Evolutionary conservation across 2,329 filamentous ascomycete genomes (phyloP).

Genomic region (Colletotrichum paranaense): DNA sequence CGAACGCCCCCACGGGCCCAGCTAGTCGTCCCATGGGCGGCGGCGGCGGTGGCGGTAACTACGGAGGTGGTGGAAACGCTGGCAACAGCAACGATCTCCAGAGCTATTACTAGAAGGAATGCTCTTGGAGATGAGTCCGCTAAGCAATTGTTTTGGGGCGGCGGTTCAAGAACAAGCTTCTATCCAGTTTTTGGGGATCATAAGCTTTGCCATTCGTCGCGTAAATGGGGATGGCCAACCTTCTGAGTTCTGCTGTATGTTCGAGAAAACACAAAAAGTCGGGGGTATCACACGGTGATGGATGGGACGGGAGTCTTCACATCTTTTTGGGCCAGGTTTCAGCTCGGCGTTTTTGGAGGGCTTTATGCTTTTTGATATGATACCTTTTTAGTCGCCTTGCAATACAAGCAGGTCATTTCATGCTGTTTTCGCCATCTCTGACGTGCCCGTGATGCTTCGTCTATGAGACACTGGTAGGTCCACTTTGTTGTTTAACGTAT

Average conservation of each 20-base stretch:
- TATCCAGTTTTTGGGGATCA: not conserved
- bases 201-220: not conserved
- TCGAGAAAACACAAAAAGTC: not conserved
- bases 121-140: not conserved
- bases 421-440: not conserved
- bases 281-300: not conserved
- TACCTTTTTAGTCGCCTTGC: conserved; percentile 26
- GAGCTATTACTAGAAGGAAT: conserved; percentile 49
- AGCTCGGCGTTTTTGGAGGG: conserved; percentile 29
- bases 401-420: not conserved
- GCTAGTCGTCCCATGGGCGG: conserved; percentile 38
- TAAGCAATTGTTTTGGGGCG: not conserved
- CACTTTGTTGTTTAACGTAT: not conserved
- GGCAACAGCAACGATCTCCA: conserved; percentile 49
- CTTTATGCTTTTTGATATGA: conserved; percentile 26
- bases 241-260: too few species aligned
- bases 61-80: conserved; percentile 26
- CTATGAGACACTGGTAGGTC: too few species aligned
- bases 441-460: too few species aligned
- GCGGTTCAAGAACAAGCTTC: not conserved
- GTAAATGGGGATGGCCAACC: too few species aligned
- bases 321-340: not conserved
- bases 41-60: conserved; percentile 36
- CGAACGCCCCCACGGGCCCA: conserved; percentile 28
- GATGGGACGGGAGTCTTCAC: not conserved